Base-by-base conservation (phyloP, 1,139 yeast species). In the Candida mesenterica region DNA sequence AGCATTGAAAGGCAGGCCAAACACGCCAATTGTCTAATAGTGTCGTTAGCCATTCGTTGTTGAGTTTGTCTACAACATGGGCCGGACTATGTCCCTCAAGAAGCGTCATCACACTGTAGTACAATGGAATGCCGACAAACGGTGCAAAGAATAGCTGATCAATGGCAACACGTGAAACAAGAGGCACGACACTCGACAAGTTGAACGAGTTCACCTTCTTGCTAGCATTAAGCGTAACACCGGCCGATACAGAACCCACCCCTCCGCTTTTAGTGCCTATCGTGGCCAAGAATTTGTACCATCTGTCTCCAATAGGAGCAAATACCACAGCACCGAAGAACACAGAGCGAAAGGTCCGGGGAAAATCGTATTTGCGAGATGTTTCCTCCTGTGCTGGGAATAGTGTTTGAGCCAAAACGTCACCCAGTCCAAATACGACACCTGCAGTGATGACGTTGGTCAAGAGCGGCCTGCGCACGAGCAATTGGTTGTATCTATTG, bases 111-210 rank as follows among this genome's bases (percentile, higher is more conserved):
- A 76, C 65, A 2, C 77, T 53, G 53, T 73, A 88, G 57, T 87
- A 89, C 34, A 81, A 52, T 2, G 87, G 88, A 10, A 85, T 73
- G 3, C 63, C 72, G 5, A 84, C 73, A 18, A 81, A 55, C 2
- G 97, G 96, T 1, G 96, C 88, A 71, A 87, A 88, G 1, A 70
- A 44, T 22, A 78, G 53, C 54, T 89, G 97, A 58, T 89, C 97
- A 4, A 73, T 70, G 0, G 73, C 72, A 10, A 85, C 89, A 34
- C 86, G 60, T 2, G 70, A 30, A 6, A 36, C 12, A 10, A 44
- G 62, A 55, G 35, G 43, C 32, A 31, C 8, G 12, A 14, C 8
- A 18, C 25, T 4, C 5, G 20, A 15, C 22, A 6, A n/a, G n/a
- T 15, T 15, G 23, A 5, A 13, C 9, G 9, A 17, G n/a, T n/a